Conservation (phyloP, 2,329 filamentous ascomycete genomes). For the Pseudogymnoascus destructans region DNA sequence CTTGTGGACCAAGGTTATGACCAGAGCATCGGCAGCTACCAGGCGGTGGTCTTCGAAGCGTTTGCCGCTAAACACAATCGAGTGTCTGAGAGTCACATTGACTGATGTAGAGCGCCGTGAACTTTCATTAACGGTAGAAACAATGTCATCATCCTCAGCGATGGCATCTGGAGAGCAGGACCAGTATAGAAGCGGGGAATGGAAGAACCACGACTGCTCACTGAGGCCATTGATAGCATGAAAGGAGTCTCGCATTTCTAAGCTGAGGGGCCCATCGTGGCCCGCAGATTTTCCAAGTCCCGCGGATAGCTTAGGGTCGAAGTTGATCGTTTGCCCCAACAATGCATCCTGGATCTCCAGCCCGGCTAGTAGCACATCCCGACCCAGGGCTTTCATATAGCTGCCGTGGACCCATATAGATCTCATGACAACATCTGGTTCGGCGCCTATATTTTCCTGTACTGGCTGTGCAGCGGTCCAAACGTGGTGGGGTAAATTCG, state of each 20-base stretch:
- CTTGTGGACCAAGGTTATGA: conserved; percentile 62
- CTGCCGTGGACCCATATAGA: conserved; percentile 68
- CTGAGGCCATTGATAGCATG: conserved; percentile 48
- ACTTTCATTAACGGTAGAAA: conserved; percentile 55
- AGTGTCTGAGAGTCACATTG: conserved; percentile 63
- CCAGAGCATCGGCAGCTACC: conserved; percentile 61
- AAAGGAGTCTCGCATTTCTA: conserved; percentile 35
- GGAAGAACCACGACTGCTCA: conserved; percentile 60
- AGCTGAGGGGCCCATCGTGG: conserved; percentile 21
- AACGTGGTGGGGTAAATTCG: conserved; percentile 63
- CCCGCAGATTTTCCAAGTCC: conserved; percentile 11
- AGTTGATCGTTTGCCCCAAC: conserved; percentile 46
- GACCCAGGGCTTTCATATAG: conserved; percentile 64
- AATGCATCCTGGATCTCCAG: conserved; percentile 58
- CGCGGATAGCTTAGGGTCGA: conserved; percentile 34
- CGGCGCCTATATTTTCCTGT: conserved; percentile 35
- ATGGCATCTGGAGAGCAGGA: conserved; percentile 49
- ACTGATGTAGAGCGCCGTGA: conserved; percentile 50
- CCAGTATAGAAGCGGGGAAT: conserved; percentile 77
- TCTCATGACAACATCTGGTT: conserved; percentile 65
- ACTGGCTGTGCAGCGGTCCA: conserved; percentile 64
- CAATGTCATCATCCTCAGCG: conserved; percentile 45
- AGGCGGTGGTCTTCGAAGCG: conserved; percentile 54
- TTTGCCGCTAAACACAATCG: conserved; percentile 74
- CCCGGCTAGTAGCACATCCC: conserved; percentile 50